phyloP scores from a whole-genome alignment of 208 protist species.

The Trypanosoma cruzi region DNA sequence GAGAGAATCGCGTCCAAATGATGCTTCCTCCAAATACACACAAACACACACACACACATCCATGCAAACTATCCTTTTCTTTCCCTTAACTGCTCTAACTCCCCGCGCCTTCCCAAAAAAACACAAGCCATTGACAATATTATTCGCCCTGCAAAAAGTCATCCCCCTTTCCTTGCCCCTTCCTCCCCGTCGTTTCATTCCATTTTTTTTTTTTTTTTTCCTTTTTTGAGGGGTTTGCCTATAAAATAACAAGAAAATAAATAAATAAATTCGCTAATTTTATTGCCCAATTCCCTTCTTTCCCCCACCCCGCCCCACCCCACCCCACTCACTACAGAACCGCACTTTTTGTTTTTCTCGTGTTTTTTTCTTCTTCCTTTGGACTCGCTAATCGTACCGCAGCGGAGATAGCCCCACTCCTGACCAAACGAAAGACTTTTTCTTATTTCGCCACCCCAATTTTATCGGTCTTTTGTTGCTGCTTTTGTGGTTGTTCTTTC shows the following conservation, averaged over 20 bases:
- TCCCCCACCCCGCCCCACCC: background rate
- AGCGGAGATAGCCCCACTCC: background rate
- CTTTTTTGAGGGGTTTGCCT: background rate
- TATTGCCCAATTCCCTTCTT: too few relatives aligned
- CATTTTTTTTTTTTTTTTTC: background rate
- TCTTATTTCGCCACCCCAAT: background rate
- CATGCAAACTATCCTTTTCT: background rate
- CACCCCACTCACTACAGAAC: background rate
- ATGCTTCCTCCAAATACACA: too few relatives aligned
- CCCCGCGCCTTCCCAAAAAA: too few relatives aligned
- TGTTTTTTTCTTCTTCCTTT: constrained; percentile 6
- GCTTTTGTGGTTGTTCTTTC: too few relatives aligned
- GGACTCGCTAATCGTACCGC: too few relatives aligned
- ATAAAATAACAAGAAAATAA: too few relatives aligned
- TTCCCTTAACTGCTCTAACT: background rate
- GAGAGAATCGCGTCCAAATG: too few relatives aligned
- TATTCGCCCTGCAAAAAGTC: too few relatives aligned
- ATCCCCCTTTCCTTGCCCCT: background rate
- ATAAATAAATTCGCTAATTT: too few relatives aligned
- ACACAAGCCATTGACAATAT: too few relatives aligned
- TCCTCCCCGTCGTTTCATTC: background rate
- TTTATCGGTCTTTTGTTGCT: background rate
- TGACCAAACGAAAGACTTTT: background rate
- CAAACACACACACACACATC: constrained; percentile 8
- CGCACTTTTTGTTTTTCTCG: too few relatives aligned